Percentiles rank a stretch among this genome's conserved stretches.
These are phyloP conservation scores for Aspergillus bridgeri DNA, from an alignment of 495 filamentous ascomycete species.

Conservation along the genomic window DNA sequence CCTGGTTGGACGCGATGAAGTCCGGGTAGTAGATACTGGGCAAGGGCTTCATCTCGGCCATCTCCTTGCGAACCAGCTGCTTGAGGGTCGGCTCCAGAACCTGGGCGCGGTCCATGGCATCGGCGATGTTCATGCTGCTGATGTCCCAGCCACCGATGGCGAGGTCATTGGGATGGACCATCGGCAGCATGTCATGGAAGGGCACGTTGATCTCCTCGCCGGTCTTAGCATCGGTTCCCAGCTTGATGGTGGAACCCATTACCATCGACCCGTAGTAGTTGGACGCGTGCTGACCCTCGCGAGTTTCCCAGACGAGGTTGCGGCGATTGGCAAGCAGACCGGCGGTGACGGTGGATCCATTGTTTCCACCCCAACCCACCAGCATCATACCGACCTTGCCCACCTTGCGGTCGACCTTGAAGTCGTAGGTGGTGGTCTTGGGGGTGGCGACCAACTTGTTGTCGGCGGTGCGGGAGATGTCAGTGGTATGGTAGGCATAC, in stretches of 20 bases:
- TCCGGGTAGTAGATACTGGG: slow-evolving; percentile 98
- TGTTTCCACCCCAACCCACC: slow-evolving; percentile 98
- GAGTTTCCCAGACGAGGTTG: slow-evolving; percentile 84
- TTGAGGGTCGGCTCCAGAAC: slow-evolving; percentile 94
- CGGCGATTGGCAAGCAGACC: slow-evolving; percentile 95
- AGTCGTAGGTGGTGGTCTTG: slow-evolving; percentile 88
- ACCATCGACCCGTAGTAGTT: slow-evolving; percentile 98
- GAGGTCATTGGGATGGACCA: slow-evolving; percentile 97
- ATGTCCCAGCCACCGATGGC: slow-evolving; percentile 98
- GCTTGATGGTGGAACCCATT: slow-evolving; percentile 95
- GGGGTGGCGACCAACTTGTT: slow-evolving; percentile 82
- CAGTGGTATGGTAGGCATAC: slow-evolving; percentile 95
- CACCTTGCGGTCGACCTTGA: slow-evolving; percentile 93
- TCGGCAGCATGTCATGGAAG: slow-evolving; percentile 89
- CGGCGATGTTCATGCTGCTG: slow-evolving; percentile 79
- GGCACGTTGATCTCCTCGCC: slow-evolving; percentile 92
- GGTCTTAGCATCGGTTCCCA: slow-evolving; percentile 82
- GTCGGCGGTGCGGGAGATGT: slow-evolving; percentile 64
- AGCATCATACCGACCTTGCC: slow-evolving; percentile 96
- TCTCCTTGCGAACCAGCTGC: slow-evolving; percentile 82
- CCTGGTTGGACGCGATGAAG: slow-evolving; percentile 99
- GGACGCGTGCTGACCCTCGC: slow-evolving; percentile 75
- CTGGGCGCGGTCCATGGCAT: slow-evolving; percentile 91
- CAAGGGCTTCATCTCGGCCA: slow-evolving; percentile 83
- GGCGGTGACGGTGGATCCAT: slow-evolving; percentile 94